Evolutionary conservation across 1,284 basidiomycete species (phyloP).

Genomic region (Exobasidium rhododendri): DNA sequence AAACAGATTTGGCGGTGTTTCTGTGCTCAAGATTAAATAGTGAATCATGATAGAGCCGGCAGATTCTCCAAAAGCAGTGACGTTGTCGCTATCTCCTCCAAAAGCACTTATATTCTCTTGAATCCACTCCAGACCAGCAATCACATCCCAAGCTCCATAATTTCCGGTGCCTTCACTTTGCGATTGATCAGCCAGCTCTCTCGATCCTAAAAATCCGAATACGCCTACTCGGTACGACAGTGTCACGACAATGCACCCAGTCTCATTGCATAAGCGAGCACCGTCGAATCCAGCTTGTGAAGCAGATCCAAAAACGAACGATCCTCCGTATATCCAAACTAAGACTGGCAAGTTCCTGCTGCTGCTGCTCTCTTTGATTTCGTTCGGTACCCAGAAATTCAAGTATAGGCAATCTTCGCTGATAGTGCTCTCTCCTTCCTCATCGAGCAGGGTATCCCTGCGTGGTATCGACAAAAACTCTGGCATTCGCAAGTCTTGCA

Average conservation of each 20-base stretch:
- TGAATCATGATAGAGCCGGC: slow-evolving; percentile 39
- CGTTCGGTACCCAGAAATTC: slow-evolving; percentile 7
- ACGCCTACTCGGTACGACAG: slow-evolving; percentile 59
- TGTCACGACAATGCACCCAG: slow-evolving; percentile 57
- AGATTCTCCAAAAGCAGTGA: slow-evolving; percentile 46
- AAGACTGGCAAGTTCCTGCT: slow-evolving; percentile 61
- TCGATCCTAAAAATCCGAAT: slow-evolving; percentile 58
- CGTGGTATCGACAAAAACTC: slow-evolving; percentile 25
- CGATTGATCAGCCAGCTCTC: slow-evolving; percentile 56
- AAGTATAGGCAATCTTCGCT: slow-evolving; percentile 16
- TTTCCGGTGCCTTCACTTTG: slow-evolving; percentile 54
- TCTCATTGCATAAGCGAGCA: slow-evolving; percentile 24
- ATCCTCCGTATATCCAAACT: slow-evolving; percentile 62
- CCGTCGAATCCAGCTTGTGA: slow-evolving; percentile 26
- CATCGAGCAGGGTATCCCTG: slow-evolving; percentile 3
- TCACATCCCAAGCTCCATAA: slow-evolving; percentile 65
- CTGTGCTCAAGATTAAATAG: slow-evolving; percentile 24
- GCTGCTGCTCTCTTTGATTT: not conserved
- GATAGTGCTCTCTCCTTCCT: slow-evolving; percentile 16
- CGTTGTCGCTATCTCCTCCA: slow-evolving; percentile 65
- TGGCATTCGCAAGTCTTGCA: slow-evolving; percentile 27
- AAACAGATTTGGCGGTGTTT: slow-evolving; percentile 25
- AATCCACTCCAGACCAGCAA: slow-evolving; percentile 62
- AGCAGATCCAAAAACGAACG: slow-evolving; percentile 35
- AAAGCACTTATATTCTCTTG: slow-evolving; percentile 65